Percentiles rank a stretch among this genome's conserved stretches.
These are phyloP conservation scores for Leishmania turanica DNA, from an alignment of 208 protist species.

Conservation along the genomic window DNA sequence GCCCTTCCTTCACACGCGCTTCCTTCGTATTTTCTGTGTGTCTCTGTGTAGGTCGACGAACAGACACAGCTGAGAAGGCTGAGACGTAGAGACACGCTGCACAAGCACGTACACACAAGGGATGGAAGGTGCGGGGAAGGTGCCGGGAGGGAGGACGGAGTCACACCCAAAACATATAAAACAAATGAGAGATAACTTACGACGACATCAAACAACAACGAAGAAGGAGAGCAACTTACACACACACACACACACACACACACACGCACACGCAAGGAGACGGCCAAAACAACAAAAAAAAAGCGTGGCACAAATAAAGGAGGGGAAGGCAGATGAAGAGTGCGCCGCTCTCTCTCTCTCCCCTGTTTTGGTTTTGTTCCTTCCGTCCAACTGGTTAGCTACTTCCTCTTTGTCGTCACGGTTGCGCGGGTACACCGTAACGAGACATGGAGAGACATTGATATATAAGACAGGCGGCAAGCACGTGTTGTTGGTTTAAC, in stretches of 20 bases:
- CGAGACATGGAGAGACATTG: background rate
- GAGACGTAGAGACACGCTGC: background rate
- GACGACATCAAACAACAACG: background rate
- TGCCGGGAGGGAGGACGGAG: background rate
- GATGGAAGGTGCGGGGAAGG: background rate
- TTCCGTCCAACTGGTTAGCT: background rate
- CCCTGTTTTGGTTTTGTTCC: background rate
- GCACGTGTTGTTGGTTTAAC: background rate
- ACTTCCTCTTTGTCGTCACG: background rate
- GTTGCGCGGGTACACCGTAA: background rate
- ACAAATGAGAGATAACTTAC: constrained; percentile 6
- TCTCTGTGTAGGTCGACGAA: background rate
- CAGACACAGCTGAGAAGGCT: background rate
- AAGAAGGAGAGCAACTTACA: background rate
- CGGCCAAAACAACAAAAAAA: constrained; percentile 8
- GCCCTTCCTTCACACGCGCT: background rate
- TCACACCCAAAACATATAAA: background rate
- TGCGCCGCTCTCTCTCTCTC: background rate
- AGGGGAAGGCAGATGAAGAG: background rate
- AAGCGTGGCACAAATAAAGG: constrained; percentile 13
- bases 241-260: background rate
- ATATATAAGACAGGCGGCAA: background rate
- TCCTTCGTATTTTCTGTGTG: background rate
- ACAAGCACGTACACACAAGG: background rate
- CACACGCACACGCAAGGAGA: background rate